Base-by-base conservation (phyloP, 2,329 filamentous ascomycete genomes). In the Sclerotinia glacialis region DNA sequence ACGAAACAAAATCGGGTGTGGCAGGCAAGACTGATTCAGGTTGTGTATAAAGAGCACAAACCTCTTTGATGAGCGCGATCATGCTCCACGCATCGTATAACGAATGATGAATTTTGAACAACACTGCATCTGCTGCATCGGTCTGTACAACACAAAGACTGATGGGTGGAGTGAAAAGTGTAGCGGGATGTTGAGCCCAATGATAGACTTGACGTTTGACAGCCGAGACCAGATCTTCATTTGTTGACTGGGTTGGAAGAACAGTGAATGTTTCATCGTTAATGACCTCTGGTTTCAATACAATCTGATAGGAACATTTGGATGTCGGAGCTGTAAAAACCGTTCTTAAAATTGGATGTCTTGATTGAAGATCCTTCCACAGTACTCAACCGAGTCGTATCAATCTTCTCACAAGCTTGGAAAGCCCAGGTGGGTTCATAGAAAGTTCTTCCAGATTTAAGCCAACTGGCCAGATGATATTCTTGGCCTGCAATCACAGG, bases 381-480 rank as follows among this genome's bases (percentile, higher is more conserved):
- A 21, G 6, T 37, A 21, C 31, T 14, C 34, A 63, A 40, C 26
- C 47, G 46, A 18, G 23, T 7, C 40, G 2, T 4, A 31, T 63
- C 34, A 5, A 52, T 34, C 34, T 53, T 63, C 46, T 42, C 60
- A 5, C 31, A 46, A 18, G 46, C 18, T 18, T 63, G 34, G 47
- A 63, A 63, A 9, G 60, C 60, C 60, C 60, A 63, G 5, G 60
- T 53, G 2, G 60, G 60, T 53, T 63, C 47, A 23, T 63, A 63
- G 14, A 63, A 63, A 8, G 47, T 63, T 37, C 60, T 47, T 14
- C 60, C 60, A 21, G 28, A 53, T 12, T 63, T 53, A 1, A 63
- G 34, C 47, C 47, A 63, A 8, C 60, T 63, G 11, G 59, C 46
- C 18, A 62, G 31, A 62, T 62, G 60, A 5, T 53, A 63, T 63